Evolutionary conservation across 352 stramenopile species (phyloP).

Genomic region (Phytopythium vexans): DNA sequence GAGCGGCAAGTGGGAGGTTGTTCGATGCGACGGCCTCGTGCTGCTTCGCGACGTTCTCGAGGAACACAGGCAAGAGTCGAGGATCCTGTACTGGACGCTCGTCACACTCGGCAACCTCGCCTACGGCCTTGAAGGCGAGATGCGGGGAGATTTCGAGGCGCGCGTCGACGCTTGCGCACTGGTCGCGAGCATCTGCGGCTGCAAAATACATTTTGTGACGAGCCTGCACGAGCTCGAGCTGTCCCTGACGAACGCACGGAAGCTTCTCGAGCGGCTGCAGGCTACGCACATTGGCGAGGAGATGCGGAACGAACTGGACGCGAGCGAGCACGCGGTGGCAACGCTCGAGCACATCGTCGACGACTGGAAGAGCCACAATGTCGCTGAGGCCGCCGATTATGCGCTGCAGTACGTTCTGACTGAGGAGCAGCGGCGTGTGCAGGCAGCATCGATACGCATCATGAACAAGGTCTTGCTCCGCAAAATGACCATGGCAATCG

Average conservation of each 20-base stretch:
- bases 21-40: slow-evolving; percentile 26
- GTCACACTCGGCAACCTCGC: slow-evolving; percentile 52
- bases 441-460: slow-evolving; percentile 40
- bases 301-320: slow-evolving; percentile 69
- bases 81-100: slow-evolving; percentile 56
- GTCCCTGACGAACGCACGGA: slow-evolving; percentile 23
- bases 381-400: slow-evolving; percentile 53
- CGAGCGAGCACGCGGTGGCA: slow-evolving; percentile 32
- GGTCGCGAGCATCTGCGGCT: slow-evolving; percentile 36
- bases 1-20: slow-evolving; percentile 36
- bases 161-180: slow-evolving; percentile 19
- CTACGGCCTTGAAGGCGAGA: slow-evolving; percentile 19
- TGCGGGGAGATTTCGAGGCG: slow-evolving; percentile 19
- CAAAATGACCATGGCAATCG: slow-evolving; percentile 31
- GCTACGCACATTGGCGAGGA: slow-evolving; percentile 57
- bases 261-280: slow-evolving; percentile 30
- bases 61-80: slow-evolving; percentile 26
- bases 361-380: slow-evolving; percentile 41
- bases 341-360: slow-evolving; percentile 32
- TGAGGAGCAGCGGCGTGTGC: slow-evolving; percentile 40
- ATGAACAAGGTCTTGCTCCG: slow-evolving; percentile 42
- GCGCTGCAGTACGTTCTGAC: slow-evolving; percentile 63
- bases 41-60: slow-evolving; percentile 39
- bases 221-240: slow-evolving; percentile 45
- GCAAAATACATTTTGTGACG: slow-evolving; percentile 42